Percentiles rank a stretch among this genome's conserved stretches.
phyloP scores from a whole-genome alignment of 306 rosid genomes.

The Prunus padus region DNA sequence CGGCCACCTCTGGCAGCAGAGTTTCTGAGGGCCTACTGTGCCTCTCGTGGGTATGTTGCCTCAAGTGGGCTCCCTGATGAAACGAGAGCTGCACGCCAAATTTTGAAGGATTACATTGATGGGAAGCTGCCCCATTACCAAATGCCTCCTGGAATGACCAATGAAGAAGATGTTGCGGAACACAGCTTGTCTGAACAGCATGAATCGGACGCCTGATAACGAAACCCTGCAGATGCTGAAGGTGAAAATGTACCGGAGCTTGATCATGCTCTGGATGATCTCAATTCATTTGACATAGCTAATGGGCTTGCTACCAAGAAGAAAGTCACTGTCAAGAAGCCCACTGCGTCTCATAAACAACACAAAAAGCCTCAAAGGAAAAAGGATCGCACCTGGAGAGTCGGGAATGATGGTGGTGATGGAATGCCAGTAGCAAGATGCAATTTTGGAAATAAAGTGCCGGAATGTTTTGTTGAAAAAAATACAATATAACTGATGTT shows the following conservation, averaged over 20 bases:
- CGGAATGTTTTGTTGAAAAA: neutral
- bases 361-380: constrained; percentile 81
- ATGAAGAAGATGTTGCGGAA: constrained; percentile 33
- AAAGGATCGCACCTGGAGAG: constrained; percentile 85
- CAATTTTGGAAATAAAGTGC: neutral
- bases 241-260: constrained; percentile 36
- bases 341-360: constrained; percentile 62
- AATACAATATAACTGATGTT: neutral
- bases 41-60: constrained; percentile 83
- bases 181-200: constrained; percentile 27
- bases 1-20: constrained; percentile 92
- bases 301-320: constrained; percentile 58
- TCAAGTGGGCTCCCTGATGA: constrained; percentile 96
- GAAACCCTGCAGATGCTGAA: constrained; percentile 46
- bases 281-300: constrained; percentile 72
- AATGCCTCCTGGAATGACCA: constrained; percentile 57
- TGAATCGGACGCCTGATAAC: constrained; percentile 44
- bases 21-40: constrained; percentile 73
- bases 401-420: constrained; percentile 70
- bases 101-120: constrained; percentile 85
- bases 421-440: constrained; percentile 69
- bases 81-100: constrained; percentile 91
- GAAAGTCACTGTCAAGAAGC: constrained; percentile 40
- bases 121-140: constrained; percentile 88
- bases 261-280: constrained; percentile 72